Evolutionary conservation across 1,284 basidiomycete species (phyloP), one percentile per base, ranked within the genome.

Genomic region (Porodaedalea pini): DNA sequence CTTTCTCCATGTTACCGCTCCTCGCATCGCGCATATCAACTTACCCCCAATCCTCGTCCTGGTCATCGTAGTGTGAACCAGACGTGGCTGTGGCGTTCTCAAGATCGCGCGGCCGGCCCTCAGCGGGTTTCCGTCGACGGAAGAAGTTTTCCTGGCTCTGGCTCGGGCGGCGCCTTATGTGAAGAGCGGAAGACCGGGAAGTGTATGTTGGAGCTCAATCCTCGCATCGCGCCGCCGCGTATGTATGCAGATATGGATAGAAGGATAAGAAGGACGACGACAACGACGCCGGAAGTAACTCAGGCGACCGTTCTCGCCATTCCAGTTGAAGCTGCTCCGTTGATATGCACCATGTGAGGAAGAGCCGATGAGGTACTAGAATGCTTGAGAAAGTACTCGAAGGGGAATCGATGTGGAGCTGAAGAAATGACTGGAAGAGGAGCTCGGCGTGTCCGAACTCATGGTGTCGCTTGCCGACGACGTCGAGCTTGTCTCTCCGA

Each of bases 1-100:
- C 54, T 11, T 25, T 41, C 23, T 48, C 41, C 41, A 56, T 52
- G 19, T 40, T 23, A 13, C 40, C 49, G 29, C 25, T 57, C 43
- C 56, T 52, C 21, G 56, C 40, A 37, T 51, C 56, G 15, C 23
- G 27, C n/a, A 57, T 31, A 23, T 57, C 50, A n/a, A 57, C 45
- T 21, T 51, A 23, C 19, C 17, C 40, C 56, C 56, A 57, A 4
- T 11, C 41, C 29, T 54, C 41, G 17, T 40, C 37, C 6, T 41
- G 8, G 29, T 51, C 48, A 19, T 50, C 48, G 21, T 48, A 56
- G 27, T 49, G 54, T 27, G 54, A 49, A 4, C 45, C 54, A 10
- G 54, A 37, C 3, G 44, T 21, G 10, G 29, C 32, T 1, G 44
- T 49, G 8, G 54, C 44, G 15, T 29, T 44, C 17, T 57, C 55